Conservation (phyloP, 2,329 filamentous ascomycete species). For the Orbilia ellipsospora region DNA sequence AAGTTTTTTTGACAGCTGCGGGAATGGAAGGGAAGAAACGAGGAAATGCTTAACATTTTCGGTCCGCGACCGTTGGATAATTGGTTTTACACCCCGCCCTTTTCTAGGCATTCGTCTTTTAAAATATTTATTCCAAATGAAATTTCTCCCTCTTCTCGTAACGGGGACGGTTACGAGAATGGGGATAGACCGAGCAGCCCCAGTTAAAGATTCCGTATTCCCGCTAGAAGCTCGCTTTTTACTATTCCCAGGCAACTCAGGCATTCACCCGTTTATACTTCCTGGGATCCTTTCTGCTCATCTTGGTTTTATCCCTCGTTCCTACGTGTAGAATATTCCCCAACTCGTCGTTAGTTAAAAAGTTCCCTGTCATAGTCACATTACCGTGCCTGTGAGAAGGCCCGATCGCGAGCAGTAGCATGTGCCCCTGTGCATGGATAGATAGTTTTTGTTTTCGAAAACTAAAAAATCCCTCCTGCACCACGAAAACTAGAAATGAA, state of each 20-base stretch:
- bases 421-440: constrained; percentile 45
- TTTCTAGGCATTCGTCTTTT: background rate
- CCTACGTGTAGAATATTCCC: constrained; percentile 62
- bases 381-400: constrained; percentile 25
- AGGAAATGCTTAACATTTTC: constrained; percentile 25
- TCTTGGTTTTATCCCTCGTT: constrained; percentile 75
- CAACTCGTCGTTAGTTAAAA: constrained; percentile 47
- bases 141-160: constrained; percentile 18
- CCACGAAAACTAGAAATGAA: constrained; percentile 48
- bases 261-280: constrained; percentile 74
- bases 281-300: constrained; percentile 80
- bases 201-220: background rate
- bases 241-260: constrained; percentile 3
- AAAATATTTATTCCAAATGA: background rate
- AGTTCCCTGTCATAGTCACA: constrained; percentile 52
- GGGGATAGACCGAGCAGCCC: background rate
- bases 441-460: constrained; percentile 9
- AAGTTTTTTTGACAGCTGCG: constrained; percentile 24
- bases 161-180: background rate
- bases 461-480: constrained; percentile 51
- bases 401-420: constrained; percentile 17
- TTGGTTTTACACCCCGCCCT: constrained; percentile 8
- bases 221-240: background rate
- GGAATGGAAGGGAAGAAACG: constrained; percentile 1
- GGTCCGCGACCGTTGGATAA: constrained; percentile 36